These are phyloP conservation scores for Gentiana dahurica DNA, from an alignment of 257 asterid species.

Conservation along the genomic window DNA sequence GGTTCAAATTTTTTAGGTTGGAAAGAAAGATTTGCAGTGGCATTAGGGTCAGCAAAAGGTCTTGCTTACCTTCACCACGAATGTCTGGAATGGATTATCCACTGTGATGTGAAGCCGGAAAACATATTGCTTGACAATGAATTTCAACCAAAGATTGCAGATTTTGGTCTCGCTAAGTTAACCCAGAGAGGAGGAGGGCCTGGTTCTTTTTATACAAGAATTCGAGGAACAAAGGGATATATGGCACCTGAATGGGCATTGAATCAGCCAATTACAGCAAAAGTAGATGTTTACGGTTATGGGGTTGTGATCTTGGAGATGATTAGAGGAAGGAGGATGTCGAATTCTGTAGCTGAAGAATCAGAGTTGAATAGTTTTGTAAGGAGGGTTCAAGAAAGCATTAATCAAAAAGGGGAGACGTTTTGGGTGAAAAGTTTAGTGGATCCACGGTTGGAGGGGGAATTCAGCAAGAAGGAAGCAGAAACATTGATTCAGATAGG, in stretches of 20 bases:
- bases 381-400: constrained; percentile 19
- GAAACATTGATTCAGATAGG: constrained; percentile 20
- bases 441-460: constrained; percentile 21
- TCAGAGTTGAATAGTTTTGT: constrained; percentile 7
- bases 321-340: constrained; percentile 20
- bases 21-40: constrained; percentile 25
- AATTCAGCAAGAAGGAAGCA: constrained; percentile 12
- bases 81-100: constrained; percentile 37
- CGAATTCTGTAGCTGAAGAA: not conserved
- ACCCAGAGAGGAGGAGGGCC: constrained; percentile 7
- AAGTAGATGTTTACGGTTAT: constrained; percentile 37
- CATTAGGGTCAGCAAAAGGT: constrained; percentile 29
- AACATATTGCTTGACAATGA: constrained; percentile 28
- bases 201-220: constrained; percentile 12
- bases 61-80: constrained; percentile 42
- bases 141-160: constrained; percentile 30
- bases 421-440: constrained; percentile 6
- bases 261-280: constrained; percentile 29
- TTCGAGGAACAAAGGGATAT: constrained; percentile 39
- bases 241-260: constrained; percentile 48
- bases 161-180: constrained; percentile 31
- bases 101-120: constrained; percentile 45
- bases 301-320: constrained; percentile 35
- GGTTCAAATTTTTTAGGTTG: constrained; percentile 14
- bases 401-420: constrained; percentile 13